Base-by-base conservation (phyloP, 768 basidiomycete genomes). In the Tylopilus plumbeoviolaceoides region DNA sequence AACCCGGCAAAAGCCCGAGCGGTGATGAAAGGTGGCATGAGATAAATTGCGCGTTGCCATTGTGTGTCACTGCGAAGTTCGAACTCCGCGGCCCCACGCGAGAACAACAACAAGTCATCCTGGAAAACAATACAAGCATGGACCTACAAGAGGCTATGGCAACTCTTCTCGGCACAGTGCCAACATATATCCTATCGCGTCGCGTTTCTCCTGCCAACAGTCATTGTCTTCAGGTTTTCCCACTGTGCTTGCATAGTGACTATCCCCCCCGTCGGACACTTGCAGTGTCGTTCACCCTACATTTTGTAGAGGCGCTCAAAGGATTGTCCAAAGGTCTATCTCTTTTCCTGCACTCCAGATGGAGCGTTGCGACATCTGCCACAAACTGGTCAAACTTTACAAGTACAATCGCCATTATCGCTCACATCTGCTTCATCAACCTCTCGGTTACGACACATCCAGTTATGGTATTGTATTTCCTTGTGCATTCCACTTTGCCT, bases 281-380 rank as follows among this genome's bases (percentile, higher is more conserved):
- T 33, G 23, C 28, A 21, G 25, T 56, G 23, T n/a, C 40, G 48
- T 28, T 44, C 12, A 21, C 27, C n/a, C 12, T n/a, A n/a, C 28
- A 30, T 23, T 5, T 23, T 5, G 23, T 23, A 30, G 28, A 7
- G 10, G 28, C 7, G 7, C 4, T 30, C 7, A 10, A 4, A 30
- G 28, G 28, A 30, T 30, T 30, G 28, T 30, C 28, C 10, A 7
- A 30, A 30, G 28, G 28, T 10, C 48, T 21, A 7, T 21, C n/a
- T 17, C 21, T 0, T n/a, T n/a, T n/a, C n/a, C n/a, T n/a, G n/a
- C n/a, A n/a, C n/a, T n/a, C 25, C 20, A 28, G 42, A 57, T 66
- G 54, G 28, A 52, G 56, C 33, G 33, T n/a, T 64, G 63, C 12
- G 47, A 53, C 44, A 49, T 63, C 40, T 66, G 63, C 38, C 41